These are phyloP conservation scores for Scutellaria baicalensis DNA, from an alignment of 257 asterid genomes.

Conservation along the genomic window DNA sequence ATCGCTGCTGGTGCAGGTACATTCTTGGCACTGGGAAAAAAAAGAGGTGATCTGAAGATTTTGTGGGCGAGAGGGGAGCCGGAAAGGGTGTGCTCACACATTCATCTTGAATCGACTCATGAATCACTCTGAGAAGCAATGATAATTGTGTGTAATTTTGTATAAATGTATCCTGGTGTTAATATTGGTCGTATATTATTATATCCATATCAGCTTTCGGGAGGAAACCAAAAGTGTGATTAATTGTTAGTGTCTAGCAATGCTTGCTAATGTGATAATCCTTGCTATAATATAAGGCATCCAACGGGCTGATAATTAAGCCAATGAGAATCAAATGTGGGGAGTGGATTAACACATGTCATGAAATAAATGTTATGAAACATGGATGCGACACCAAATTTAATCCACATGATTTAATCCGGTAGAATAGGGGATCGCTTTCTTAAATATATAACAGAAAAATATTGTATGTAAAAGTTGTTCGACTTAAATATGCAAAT, in stretches of 20 bases:
- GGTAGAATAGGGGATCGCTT: too few species aligned
- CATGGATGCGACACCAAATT: too few species aligned
- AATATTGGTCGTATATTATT: not conserved
- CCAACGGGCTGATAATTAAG: too few species aligned
- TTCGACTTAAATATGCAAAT: too few species aligned
- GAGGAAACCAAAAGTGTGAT: not conserved
- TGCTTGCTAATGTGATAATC: slow-evolving; percentile 1
- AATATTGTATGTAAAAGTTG: too few species aligned
- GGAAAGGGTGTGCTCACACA: slow-evolving; percentile 64
- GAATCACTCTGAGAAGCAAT: slow-evolving; percentile 27
- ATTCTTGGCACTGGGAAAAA: slow-evolving; percentile 50
- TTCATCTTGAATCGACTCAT: slow-evolving; percentile 47
- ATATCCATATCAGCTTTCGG: too few species aligned
- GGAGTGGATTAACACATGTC: too few species aligned
- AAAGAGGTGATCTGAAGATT: slow-evolving; percentile 61
- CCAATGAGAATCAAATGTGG: too few species aligned
- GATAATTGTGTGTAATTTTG: not conserved
- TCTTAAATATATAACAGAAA: too few species aligned
- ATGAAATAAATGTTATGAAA: too few species aligned
- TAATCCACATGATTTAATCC: too few species aligned
- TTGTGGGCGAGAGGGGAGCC: slow-evolving; percentile 82
- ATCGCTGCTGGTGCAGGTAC: slow-evolving; percentile 42
- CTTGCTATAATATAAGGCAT: not conserved
- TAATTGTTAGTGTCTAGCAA: not conserved
- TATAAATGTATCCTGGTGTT: slow-evolving; percentile 7